These are phyloP conservation scores for Pleoardoris graminearum DNA, from an alignment of 2,329 filamentous ascomycete genomes.

Conservation along the genomic window DNA sequence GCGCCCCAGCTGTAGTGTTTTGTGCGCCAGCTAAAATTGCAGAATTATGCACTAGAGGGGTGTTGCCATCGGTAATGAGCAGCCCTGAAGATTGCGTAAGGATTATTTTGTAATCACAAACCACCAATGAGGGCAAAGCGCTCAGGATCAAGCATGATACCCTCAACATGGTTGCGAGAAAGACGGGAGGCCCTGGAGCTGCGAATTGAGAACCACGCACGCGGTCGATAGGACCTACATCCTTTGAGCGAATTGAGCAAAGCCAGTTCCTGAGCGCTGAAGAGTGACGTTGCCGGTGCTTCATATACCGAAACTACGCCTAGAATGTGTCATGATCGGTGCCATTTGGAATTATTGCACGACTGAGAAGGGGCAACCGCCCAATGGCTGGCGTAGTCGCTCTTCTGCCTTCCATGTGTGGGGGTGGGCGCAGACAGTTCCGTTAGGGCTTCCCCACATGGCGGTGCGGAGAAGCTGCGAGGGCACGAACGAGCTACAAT, in stretches of 20 bases:
- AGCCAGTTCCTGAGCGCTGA: constrained; percentile 14
- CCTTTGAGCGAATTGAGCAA: too few relatives aligned
- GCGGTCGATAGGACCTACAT: constrained; percentile 8
- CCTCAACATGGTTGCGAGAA: constrained; percentile 7
- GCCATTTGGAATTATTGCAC: not conserved
- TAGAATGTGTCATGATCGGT: constrained; percentile 15
- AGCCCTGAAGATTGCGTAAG: constrained; percentile 18
- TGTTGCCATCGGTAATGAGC: constrained; percentile 20
- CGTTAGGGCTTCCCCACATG: constrained; percentile 13
- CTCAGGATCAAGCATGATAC: constrained; percentile 9
- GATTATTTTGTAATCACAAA: constrained; percentile 15
- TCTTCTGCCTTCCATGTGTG: not conserved
- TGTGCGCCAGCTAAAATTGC: constrained; percentile 21
- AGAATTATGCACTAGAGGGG: constrained; percentile 22
- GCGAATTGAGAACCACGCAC: not conserved
- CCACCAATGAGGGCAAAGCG: constrained; percentile 8
- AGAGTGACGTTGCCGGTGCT: constrained; percentile 10
- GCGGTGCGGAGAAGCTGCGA: constrained; percentile 3
- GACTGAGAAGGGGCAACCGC: constrained; percentile 3
- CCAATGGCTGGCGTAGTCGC: not conserved
- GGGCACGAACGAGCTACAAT: not conserved
- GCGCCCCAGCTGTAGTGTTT: constrained; percentile 17
- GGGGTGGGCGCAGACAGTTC: not conserved
- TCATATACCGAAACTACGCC: constrained; percentile 26
- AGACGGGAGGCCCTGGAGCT: not conserved